Evolutionary conservation across 73 alveolate species (phyloP).

Genomic region (Effrenium voratum): DNA sequence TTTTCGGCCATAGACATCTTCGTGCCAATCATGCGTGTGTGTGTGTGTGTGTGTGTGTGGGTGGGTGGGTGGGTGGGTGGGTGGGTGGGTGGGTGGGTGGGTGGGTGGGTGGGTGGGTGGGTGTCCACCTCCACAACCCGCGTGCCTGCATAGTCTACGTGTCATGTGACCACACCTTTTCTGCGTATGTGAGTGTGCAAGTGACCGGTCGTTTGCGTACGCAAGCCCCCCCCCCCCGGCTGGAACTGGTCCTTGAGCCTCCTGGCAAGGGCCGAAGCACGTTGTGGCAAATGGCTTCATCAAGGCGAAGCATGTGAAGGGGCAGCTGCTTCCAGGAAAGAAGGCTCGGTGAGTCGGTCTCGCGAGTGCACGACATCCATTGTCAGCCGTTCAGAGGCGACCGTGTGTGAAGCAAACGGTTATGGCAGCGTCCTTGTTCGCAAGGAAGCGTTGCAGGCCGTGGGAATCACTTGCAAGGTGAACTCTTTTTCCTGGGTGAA

Average conservation of each 20-base stretch:
- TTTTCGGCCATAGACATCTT: no score
- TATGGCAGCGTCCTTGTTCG: constrained; percentile 63
- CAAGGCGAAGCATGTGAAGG: constrained; percentile 35
- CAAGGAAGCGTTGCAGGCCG: constrained; percentile 28
- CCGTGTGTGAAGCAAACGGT: constrained; percentile 47
- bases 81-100: not conserved
- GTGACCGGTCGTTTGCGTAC: no score
- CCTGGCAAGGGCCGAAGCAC: no score
- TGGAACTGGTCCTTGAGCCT: no score
- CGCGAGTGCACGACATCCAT: not conserved
- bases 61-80: not conserved
- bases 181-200: no score
- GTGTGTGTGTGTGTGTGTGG: not conserved
- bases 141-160: no score
- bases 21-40: no score
- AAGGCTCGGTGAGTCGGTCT: not conserved
- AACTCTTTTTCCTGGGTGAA: no score
- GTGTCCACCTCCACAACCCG: no score
- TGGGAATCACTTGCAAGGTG: no score
- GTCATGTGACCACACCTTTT: no score
- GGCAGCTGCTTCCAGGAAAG: not conserved
- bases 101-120: not conserved
- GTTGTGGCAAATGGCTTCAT: constrained; percentile 30
- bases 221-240: no score
- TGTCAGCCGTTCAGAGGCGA: not conserved